Evolutionary conservation across 1,284 basidiomycete genomes (phyloP), one percentile per base, ranked within the genome.

Genomic region (Naganishia sp.): DNA sequence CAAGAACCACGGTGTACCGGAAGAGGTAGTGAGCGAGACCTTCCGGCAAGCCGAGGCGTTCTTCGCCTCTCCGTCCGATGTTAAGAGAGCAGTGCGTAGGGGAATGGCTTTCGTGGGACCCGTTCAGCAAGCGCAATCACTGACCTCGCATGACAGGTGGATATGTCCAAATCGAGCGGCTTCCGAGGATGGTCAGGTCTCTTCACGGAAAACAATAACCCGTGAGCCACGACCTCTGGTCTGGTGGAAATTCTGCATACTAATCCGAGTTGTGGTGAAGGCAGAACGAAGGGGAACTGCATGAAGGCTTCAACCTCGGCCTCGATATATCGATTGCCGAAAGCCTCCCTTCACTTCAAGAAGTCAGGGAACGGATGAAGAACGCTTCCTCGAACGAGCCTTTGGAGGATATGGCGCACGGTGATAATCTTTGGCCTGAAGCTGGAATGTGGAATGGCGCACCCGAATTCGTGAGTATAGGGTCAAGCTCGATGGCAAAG

Each of bases 231-330:
- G 7, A 18, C 9, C 17, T 9, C 18, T 50, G 25, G 23, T 11
- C 23, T 6, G 1, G 21, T 13, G 49, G 15, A 6, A 2, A 3
- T 1, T 2, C 18, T 7, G 11, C 11, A 50, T 50, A 10, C 49
- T 25, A 28, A 28, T 23, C 49, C 9, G 9, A 25, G 23, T 10
- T 9, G 4, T 50, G 3, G 5, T 4, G 25, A 6, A 50, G 49
- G 21, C 81, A 84, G 3, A 86, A 86, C 70, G 81, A 83, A n/a
- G 89, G 89, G 10, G 90, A 92, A 73, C 76, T 89, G 60, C 89
- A 92, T 74, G 91, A 93, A 76, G 89, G 87, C 0, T 93, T 91
- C 75, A 88, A 90, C 70, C 81, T 92, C 58, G 89, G 89, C 0
- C 87, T 86, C 81, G 90, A 92, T 65, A 72, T 75, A 2, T 67